phyloP scores from a whole-genome alignment of 345 rosid species.

The Kernera saxatilis region DNA sequence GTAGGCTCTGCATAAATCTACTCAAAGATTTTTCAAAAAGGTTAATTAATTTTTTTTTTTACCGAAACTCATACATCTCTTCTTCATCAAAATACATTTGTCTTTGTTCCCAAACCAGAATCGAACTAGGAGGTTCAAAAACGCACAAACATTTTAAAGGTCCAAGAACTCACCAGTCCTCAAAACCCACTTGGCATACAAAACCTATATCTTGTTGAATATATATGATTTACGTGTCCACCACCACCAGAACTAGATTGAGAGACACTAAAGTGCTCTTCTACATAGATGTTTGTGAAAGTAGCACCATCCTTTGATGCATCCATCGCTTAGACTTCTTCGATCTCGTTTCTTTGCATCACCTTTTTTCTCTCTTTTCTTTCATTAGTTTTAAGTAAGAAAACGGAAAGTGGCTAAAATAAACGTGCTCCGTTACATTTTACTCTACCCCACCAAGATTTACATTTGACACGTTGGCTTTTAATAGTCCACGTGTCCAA shows the following conservation, averaged over 20 bases:
- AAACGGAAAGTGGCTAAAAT: not conserved
- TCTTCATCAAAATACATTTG: too few relatives aligned
- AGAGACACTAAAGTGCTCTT: conserved; percentile 16
- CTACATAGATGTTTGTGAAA: conserved; percentile 4
- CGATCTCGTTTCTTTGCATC: not conserved
- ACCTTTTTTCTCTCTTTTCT: not conserved
- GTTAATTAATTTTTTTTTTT: too few relatives aligned
- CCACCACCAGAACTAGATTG: conserved; percentile 11
- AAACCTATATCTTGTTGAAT: too few relatives aligned
- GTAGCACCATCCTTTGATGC: conserved; percentile 1
- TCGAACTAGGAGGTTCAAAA: too few relatives aligned
- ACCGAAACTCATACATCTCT: too few relatives aligned
- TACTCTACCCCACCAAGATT: not conserved
- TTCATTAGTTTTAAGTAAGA: not conserved
- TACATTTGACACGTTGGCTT: not conserved
- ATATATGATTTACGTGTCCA: conserved; percentile 13
- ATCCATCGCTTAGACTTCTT: not conserved
- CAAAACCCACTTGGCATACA: too few relatives aligned
- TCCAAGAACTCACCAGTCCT: too few relatives aligned
- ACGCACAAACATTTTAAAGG: too few relatives aligned
- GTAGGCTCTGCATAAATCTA: too few relatives aligned
- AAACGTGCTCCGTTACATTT: not conserved
- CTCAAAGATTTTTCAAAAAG: too few relatives aligned
- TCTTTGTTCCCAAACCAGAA: too few relatives aligned
- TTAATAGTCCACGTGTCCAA: not conserved